Conservation (phyloP, 2,329 filamentous ascomycete genomes). For the Aschersonia sp. region DNA sequence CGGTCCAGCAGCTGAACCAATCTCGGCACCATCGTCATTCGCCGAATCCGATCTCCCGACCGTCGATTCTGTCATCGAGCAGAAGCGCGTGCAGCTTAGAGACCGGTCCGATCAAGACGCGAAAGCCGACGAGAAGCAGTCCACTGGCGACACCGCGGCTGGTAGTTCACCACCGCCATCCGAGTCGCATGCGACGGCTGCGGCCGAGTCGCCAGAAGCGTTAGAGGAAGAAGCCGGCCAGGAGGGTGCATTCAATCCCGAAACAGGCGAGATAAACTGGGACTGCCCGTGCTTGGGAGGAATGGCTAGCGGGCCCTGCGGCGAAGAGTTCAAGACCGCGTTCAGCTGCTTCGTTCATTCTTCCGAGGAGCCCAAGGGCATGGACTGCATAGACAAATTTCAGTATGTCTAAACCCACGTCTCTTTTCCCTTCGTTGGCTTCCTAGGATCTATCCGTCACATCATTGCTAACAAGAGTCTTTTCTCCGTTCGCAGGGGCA, state of each 20-base stretch:
- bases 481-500: slow-evolving; percentile 43
- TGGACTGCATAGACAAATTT: slow-evolving; percentile 96
- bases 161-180: neutral
- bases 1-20: slow-evolving; percentile 6
- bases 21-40: slow-evolving; percentile 33
- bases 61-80: slow-evolving; percentile 51
- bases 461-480: slow-evolving; percentile 1
- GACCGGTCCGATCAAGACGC: slow-evolving; percentile 11
- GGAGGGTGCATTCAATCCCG: slow-evolving; percentile 91
- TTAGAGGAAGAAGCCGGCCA: slow-evolving; percentile 72
- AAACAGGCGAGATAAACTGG: slow-evolving; percentile 99
- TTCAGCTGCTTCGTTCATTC: slow-evolving; percentile 99
- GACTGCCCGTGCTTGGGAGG: slow-evolving; percentile 95
- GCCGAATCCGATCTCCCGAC: slow-evolving; percentile 45
- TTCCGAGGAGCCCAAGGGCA: slow-evolving; percentile 87
- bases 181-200: slow-evolving; percentile 10
- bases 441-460: too few species aligned
- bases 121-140: neutral
- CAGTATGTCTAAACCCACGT: slow-evolving; percentile 45
- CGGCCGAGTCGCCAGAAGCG: slow-evolving; percentile 27
- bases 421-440: neutral
- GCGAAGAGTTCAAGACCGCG: slow-evolving; percentile 85
- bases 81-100: slow-evolving; percentile 38
- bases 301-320: slow-evolving; percentile 93
- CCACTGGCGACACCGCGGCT: neutral